Conservation (phyloP, 345 rosid species). For the Psidium guajava region DNA sequence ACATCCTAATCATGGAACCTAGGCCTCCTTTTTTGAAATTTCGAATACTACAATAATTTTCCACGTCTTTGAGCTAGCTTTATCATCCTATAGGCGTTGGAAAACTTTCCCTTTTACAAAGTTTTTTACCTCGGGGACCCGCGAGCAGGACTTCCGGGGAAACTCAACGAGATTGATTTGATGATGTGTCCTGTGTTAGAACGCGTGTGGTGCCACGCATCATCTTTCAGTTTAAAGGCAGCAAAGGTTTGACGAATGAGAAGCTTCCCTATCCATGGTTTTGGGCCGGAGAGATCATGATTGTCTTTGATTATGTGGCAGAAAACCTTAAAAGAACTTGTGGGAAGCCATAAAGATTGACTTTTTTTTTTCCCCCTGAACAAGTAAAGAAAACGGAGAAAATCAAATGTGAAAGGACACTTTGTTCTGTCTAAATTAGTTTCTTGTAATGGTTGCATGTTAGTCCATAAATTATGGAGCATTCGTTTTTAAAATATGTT, state of each 20-base stretch:
- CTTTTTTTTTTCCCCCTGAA: not conserved
- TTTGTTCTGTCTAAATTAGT: not conserved
- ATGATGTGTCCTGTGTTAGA: not conserved
- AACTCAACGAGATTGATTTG: not conserved
- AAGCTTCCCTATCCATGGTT: not conserved
- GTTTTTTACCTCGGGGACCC: not conserved
- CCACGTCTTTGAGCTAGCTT: not conserved
- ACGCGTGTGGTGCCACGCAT: conserved; percentile 4
- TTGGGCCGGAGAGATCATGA: not conserved
- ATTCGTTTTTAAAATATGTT: not conserved
- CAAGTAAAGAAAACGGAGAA: not conserved
- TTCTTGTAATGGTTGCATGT: not conserved
- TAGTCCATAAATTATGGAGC: not conserved
- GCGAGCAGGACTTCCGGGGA: not conserved
- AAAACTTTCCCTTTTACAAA: not conserved
- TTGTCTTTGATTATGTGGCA: not conserved
- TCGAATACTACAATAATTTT: not conserved
- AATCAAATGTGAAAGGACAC: not conserved
- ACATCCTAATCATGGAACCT: not conserved
- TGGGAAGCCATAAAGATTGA: not conserved
- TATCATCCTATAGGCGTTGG: not conserved
- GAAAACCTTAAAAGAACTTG: not conserved
- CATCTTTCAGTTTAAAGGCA: conserved; percentile 12
- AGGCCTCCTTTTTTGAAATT: not conserved
- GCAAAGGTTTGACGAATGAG: conserved; percentile 25